Percentiles rank a stretch among this genome's conserved stretches.
Evolutionary conservation across 1,284 basidiomycete species (phyloP).

Genomic region (Puccinia novopanici): DNA sequence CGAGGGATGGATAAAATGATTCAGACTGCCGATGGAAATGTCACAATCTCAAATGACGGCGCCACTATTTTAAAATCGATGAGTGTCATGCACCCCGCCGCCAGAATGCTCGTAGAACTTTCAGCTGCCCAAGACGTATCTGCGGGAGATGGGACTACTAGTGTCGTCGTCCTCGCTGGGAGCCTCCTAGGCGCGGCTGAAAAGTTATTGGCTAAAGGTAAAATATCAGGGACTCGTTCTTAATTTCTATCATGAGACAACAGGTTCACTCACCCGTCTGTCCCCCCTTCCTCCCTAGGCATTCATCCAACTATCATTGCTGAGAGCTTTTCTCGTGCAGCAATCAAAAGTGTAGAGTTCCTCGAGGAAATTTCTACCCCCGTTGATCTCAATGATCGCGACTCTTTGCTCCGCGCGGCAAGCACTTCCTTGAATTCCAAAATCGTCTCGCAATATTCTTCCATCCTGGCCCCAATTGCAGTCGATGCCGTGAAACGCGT

Average conservation of each 20-base stretch:
- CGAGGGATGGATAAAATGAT: slow-evolving; percentile 99
- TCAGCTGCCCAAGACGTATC: slow-evolving; percentile 98
- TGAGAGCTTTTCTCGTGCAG: slow-evolving; percentile 91
- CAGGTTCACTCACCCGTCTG: background rate
- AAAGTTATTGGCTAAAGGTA: slow-evolving; percentile 90
- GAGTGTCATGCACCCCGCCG: slow-evolving; percentile 95
- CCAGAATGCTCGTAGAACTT: slow-evolving; percentile 97
- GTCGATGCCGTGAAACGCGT: slow-evolving; percentile 92
- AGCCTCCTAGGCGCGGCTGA: slow-evolving; percentile 90
- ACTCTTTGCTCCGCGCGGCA: slow-evolving; percentile 84
- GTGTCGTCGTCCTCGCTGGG: slow-evolving; percentile 94
- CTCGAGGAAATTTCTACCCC: slow-evolving; percentile 89
- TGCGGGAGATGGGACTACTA: slow-evolving; percentile 98
- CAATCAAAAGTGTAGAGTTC: slow-evolving; percentile 89
- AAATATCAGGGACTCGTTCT: background rate
- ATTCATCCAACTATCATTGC: slow-evolving; percentile 98
- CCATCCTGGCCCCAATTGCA: slow-evolving; percentile 93
- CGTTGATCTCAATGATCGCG: slow-evolving; percentile 85
- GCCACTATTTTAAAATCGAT: slow-evolving; percentile 97
- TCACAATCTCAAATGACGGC: slow-evolving; percentile 98
- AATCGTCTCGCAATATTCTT: slow-evolving; percentile 99
- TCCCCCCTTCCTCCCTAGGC: slow-evolving; percentile 59
- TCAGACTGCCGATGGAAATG: slow-evolving; percentile 93
- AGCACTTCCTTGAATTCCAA: slow-evolving; percentile 96
- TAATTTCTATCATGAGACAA: background rate